phyloP scores from a whole-genome alignment of 495 filamentous ascomycete genomes.

The Penicillium tannophilum region DNA sequence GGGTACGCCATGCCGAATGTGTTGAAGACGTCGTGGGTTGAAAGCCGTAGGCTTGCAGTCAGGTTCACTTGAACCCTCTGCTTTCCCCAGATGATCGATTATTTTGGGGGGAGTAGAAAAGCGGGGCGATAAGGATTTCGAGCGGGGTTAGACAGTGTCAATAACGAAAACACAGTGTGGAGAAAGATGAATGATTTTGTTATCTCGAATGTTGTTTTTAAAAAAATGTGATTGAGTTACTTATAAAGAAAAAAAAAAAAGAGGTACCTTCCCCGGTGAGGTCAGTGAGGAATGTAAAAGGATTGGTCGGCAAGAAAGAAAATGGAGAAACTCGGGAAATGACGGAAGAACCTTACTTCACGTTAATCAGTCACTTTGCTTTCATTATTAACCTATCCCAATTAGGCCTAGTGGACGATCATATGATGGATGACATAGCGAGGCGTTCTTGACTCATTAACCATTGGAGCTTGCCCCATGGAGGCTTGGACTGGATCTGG shows the following conservation, averaged over 20 bases:
- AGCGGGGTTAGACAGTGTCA: constrained; percentile 16
- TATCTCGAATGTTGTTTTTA: background rate
- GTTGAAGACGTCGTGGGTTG: constrained; percentile 17
- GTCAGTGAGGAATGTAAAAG: constrained; percentile 6
- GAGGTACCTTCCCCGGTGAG: constrained; percentile 5
- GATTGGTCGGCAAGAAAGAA: constrained; percentile 6
- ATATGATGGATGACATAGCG: background rate
- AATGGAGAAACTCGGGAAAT: constrained; percentile 4
- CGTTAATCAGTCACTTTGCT: constrained; percentile 1
- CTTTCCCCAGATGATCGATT: constrained; percentile 9
- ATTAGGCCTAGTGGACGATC: constrained; percentile 3
- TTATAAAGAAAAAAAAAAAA: constrained; percentile 3
- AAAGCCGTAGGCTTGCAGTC: constrained; percentile 29
- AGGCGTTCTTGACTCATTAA: background rate
- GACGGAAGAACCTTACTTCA: constrained; percentile 7
- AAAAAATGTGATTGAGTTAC: no score
- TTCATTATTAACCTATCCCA: background rate
- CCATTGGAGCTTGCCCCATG: background rate
- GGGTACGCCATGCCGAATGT: constrained; percentile 43
- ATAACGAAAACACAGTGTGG: background rate
- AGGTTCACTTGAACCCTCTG: constrained; percentile 30
- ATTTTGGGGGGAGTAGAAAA: constrained; percentile 14
- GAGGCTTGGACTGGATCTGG: background rate
- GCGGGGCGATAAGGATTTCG: constrained; percentile 28
- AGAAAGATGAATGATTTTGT: background rate